phyloP scores from a whole-genome alignment of 768 basidiomycete species.

The Grammothele lineata region DNA sequence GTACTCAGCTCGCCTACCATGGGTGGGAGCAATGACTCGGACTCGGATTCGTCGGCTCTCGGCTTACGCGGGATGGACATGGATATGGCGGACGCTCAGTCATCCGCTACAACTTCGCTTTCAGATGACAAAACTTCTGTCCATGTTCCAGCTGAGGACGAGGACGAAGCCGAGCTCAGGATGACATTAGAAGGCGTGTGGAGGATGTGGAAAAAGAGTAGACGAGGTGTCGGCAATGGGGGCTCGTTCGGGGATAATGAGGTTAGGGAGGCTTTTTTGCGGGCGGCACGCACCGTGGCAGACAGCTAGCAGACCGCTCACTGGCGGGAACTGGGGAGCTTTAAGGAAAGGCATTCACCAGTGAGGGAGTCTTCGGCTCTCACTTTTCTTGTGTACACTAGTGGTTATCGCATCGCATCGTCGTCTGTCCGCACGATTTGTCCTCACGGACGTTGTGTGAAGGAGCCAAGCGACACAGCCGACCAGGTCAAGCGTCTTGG shows the following conservation, averaged over 20 bases:
- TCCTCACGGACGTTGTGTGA: too few species aligned
- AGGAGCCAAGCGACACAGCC: too few species aligned
- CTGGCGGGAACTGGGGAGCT: too few species aligned
- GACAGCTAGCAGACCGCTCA: too few species aligned
- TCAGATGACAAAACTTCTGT: too few species aligned
- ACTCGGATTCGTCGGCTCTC: conserved; percentile 7
- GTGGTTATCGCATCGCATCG: too few species aligned
- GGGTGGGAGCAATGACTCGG: conserved; percentile 16
- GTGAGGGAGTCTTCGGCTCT: too few species aligned
- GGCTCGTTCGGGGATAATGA: conserved; percentile 11
- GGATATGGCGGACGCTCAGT: neutral
- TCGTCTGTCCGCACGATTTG: too few species aligned
- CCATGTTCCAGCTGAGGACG: conserved; percentile 5
- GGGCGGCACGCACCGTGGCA: conserved; percentile 27
- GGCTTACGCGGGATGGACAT: conserved; percentile 3
- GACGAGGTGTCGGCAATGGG: neutral
- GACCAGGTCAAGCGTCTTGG: too few species aligned
- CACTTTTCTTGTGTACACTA: too few species aligned
- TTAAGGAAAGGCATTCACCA: too few species aligned
- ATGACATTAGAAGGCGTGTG: conserved; percentile 57
- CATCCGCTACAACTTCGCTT: too few species aligned
- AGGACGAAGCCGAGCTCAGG: conserved; percentile 34
- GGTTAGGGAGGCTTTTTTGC: conserved; percentile 29
- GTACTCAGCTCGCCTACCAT: conserved; percentile 11
- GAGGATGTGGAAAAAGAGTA: conserved; percentile 35